Base-by-base conservation (phyloP, 768 basidiomycete species). In the Pisolithus marmoratus region DNA sequence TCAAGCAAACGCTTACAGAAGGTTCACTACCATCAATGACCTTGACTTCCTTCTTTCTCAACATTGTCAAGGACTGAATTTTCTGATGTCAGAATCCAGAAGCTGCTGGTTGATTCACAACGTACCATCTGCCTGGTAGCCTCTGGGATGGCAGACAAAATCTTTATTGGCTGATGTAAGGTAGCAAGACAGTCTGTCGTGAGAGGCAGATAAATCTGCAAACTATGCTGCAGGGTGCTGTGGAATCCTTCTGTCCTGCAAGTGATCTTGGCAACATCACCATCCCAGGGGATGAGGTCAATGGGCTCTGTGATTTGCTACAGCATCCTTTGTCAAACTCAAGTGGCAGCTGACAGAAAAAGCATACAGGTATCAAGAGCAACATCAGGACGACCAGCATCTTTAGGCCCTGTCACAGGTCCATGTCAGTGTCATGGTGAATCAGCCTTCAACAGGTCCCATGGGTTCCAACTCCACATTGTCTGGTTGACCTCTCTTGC, bases 131-230 rank as follows among this genome's bases (percentile, higher is more conserved):
- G 86, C 57, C 87, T 75, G 2, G 82, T 85, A 37, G 81, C 79
- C 61, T 95, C 93, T 11, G 85, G 79, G 20, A 81, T 82, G 40
- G 77, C 71, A 27, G 86, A 84, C 11, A 74, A 71, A 67, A 2
- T 9, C 14, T 95, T 95, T 52, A 83, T 72, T 52, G 79, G 81
- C 51, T 85, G 85, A 59, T 94, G 88, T 15, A 94, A 80, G 12
- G 79, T 83, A 46, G 87, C 86, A 24, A 98, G 81, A 24, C 86
- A 82, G 63, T 94, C 92, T 95, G 97, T 99, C 20, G 91, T 87
- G 38, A 93, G 79, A 31, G 89, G 81, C 46, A 98, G 77, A 66
- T 96, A 89, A 2, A 82, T 80, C 60, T 92, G 91, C 66, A 98
- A 69, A 71, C 94, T 97, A 57, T 87, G 82, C 60, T 94, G 90